Evolutionary conservation across 176 grass and related monocot species (phyloP).

Genomic region (Themeda triandra): DNA sequence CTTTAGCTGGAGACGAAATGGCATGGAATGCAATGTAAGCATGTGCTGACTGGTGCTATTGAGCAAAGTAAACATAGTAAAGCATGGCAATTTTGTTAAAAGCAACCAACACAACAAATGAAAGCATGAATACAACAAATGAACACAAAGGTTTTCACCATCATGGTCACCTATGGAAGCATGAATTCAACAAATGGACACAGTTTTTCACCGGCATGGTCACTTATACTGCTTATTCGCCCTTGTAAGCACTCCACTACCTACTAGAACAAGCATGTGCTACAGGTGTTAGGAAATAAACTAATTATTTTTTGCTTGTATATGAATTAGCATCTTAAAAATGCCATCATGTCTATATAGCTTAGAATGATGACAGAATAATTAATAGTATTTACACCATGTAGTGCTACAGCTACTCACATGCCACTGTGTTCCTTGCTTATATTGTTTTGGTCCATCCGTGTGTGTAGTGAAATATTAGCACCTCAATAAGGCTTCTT

Average conservation of each 20-base stretch:
- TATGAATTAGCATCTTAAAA: neutral
- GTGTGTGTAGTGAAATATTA: neutral
- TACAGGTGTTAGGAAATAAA: too few relatives aligned
- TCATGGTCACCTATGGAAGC: too few relatives aligned
- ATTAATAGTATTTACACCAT: neutral
- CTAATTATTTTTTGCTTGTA: neutral
- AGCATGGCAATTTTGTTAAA: too few relatives aligned
- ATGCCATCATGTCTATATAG: neutral
- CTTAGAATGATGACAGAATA: too few relatives aligned
- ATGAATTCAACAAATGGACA: too few relatives aligned
- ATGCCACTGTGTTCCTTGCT: neutral
- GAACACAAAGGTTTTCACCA: neutral
- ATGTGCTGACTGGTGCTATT: neutral
- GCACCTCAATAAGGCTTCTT: neutral
- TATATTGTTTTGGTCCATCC: neutral
- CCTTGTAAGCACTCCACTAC: too few relatives aligned
- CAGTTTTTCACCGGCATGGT: neutral
- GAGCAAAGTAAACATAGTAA: neutral
- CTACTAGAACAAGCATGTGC: too few relatives aligned
- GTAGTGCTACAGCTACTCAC: neutral
- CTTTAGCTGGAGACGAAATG: too few relatives aligned
- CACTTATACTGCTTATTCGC: neutral
- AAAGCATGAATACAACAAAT: neutral
- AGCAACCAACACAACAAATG: neutral
- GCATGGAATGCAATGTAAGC: neutral